Base-by-base conservation (phyloP, 2,329 filamentous ascomycete genomes). In the Hymenoscyphus fraxineus region DNA sequence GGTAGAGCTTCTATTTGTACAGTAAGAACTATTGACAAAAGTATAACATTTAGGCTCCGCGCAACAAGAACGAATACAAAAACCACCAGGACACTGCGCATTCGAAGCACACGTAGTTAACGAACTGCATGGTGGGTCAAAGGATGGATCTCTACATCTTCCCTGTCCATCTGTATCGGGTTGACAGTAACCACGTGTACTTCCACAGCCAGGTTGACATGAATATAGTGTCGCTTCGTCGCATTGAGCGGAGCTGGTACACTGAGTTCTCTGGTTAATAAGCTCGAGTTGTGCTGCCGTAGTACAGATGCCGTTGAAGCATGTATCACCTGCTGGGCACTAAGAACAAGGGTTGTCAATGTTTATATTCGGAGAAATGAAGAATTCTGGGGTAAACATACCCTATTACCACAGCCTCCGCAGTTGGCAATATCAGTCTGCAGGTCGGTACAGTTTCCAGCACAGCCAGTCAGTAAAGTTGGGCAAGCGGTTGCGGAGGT, bases 21-120 rank as follows among this genome's bases (percentile, higher is more conserved):
- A 59, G 13, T 38, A 59, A 27, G 57, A 59, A 40, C 31, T 59
- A 39, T 59, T 39, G 2, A 27, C 12, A 22, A 51, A 60, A 12
- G 31, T 51, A 54, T 60, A 60, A 54, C 59, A 60, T 13, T 41
- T 60, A 1, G 40, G 40, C 22, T 47, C 27, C 15, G n/a, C 10
- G 19, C 59, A 60, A 32, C 40, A 60, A 35, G 40, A 51, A 41
- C 31, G 40, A 60, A 60, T 60, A 51, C 59, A 60, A 31, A 32
- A 60, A 6, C 40, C 59, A 38, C 59, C 41, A n/a, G 27, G 22
- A 22, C 59, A 60, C 15, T 60, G 41, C 3, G 40, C 9, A n/a
- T 51, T 60, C 9, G 40, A 32, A n/a, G 41, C 27, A 51, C 59
- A 60, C 1, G 27, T 35, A 2, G n/a, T 32, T 32, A 51, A 22